Evolutionary conservation across 495 filamentous ascomycete genomes (phyloP), one percentile per base, ranked within the genome.

Genomic region (Chaetomium fimeti): DNA sequence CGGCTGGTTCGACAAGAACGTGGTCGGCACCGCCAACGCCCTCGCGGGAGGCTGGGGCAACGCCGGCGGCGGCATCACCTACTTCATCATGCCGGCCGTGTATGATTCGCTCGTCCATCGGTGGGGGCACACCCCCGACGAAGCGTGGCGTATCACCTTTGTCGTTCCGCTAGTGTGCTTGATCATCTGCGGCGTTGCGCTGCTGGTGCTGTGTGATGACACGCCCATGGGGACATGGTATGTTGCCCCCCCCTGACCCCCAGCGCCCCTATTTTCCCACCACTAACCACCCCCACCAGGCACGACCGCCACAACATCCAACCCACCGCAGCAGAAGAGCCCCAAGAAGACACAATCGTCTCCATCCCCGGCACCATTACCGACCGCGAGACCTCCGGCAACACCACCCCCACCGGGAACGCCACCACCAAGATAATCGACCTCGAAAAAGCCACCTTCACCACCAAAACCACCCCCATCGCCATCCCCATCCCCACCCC

Each of bases 31-130:
- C 5, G 91, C 93, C 62, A 98, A 97, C 71, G 88, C 91, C 9
- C 77, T 98, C 2, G 88, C 92, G 15, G 93, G 85, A 57, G 93
- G 93, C 2, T 87, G 89, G 74, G 93, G 93, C 42, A 98, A 97
- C 65, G 85, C 92, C 40, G 93, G 93, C 63, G 93, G 93, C 63
- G 93, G 93, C 51, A 91, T 97, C 68, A 84, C 83, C 15, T 90
- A 89, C 74, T 97, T 97, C 76, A 83, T 96, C 64, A 98, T 98
- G 93, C 93, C 93, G 1, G 92, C 92, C 5, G 86, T 96, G 53
- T 93, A 85, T 74, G 89, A 97, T 74, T 89, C 89, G 7, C 79
- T 96, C n/a, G 87, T 93, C 42, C 40, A 77, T 0, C 79, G 73
- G 48, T 64, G 52, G 61, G 84, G 85, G 4, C 80, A 92, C 49